Evolutionary conservation across 2,329 filamentous ascomycete species (phyloP).

Genomic region (Fusarium austroafricanum): DNA sequence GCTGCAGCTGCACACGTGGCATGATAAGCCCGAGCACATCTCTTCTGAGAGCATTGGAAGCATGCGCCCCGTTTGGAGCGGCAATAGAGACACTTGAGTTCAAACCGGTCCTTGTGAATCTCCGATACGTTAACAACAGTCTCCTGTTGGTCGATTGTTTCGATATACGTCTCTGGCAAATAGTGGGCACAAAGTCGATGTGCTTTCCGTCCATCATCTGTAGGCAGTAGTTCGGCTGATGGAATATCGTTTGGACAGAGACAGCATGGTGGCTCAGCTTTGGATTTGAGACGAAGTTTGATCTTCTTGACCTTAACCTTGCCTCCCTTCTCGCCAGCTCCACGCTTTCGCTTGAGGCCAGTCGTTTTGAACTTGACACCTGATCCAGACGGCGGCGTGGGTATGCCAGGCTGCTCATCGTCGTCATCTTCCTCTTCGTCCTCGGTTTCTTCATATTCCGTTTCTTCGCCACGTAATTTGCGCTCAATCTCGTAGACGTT

Average conservation of each 20-base stretch:
- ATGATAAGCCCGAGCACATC: conserved; percentile 93
- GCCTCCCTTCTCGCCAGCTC: conserved; percentile 49
- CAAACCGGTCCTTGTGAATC: conserved; percentile 87
- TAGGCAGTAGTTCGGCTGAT: conserved; percentile 83
- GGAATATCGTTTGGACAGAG: conserved; percentile 92
- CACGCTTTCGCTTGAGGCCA: conserved; percentile 70
- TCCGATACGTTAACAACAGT: conserved; percentile 81
- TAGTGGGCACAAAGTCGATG: conserved; percentile 92
- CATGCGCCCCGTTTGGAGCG: conserved; percentile 95
- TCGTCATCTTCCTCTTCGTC: conserved; percentile 73
- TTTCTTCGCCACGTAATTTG: conserved; percentile 89
- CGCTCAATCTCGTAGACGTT: conserved; percentile 96
- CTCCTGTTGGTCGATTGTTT: conserved; percentile 76
- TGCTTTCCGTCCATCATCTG: conserved; percentile 87
- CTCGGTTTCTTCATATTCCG: conserved; percentile 83
- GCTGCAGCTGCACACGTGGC: conserved; percentile 93
- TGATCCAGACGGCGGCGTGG: conserved; percentile 81
- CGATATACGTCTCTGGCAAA: conserved; percentile 91
- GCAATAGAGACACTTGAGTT: conserved; percentile 95
- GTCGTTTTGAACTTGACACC: conserved; percentile 73
- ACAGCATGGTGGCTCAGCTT: conserved; percentile 83
- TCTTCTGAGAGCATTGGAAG: conserved; percentile 96
- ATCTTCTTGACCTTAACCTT: conserved; percentile 79
- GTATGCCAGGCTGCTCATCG: conserved; percentile 74
- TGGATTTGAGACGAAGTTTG: conserved; percentile 78